Base-by-base conservation (phyloP, 2,329 filamentous ascomycete species). In the Fusarium robinianum region DNA sequence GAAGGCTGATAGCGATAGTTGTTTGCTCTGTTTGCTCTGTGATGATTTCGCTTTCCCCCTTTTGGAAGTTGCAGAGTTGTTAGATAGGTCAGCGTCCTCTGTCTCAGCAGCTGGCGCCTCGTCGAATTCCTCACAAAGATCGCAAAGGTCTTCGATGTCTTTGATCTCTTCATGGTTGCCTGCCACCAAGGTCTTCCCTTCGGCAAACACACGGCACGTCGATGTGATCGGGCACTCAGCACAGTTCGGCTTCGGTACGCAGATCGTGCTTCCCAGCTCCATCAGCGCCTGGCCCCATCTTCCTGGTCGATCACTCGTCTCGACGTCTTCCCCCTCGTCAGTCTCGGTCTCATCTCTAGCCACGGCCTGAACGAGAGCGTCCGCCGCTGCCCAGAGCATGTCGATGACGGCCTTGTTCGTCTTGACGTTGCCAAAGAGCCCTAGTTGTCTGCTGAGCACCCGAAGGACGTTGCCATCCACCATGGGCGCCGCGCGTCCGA, bases 201-300 rank as follows among this genome's bases (percentile, higher is more conserved):
- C 79, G 3, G 57, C 58, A 52, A 76, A 80, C 0, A 71, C 76
- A 5, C 75, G 74, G 49, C 79, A 81, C 0, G 74, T 79, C 3
- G 64, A 61, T 1, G 66, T 74, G 32, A 81, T 68, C 1, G 79
- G 79, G 41, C 79, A 81, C 2, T 57, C 56, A 3, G 62, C 63
- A 52, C 81, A 85, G 36, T 77, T 75, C 2, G 81, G 81, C 52
- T 77, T 78, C 1, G 81, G 81, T 6, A 74, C 74, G 54, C 81
- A 85, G 2, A 84, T 61, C 0, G 81, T 85, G 50, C 80, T 83
- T 3, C 81, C 81, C 4, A 85, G 69, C 57, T 85, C 81, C 81
- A 85, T 85, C 17, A 85, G 64, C 1, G 78, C 81, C 58, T 85
- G 81, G 1, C 82, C 82, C 81, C 81, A 84, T 47, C 75, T 65